Evolutionary conservation across 306 rosid species (phyloP).

Genomic region (Herpetospermum pedunculosum): DNA sequence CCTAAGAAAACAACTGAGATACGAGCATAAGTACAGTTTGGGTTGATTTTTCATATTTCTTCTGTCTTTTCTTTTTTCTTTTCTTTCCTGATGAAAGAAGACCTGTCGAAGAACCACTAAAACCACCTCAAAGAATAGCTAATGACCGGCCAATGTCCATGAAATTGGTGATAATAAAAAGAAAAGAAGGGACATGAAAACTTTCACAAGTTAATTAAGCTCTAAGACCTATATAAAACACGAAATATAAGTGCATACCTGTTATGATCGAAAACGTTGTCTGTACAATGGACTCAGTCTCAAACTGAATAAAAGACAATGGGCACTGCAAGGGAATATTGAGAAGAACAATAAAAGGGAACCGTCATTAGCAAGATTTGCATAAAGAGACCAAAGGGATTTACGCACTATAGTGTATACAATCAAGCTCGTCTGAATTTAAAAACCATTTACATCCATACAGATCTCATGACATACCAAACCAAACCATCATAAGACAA

Average conservation of each 20-base stretch:
- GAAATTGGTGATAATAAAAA: not conserved
- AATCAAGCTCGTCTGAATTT: not conserved
- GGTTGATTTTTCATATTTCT: not conserved
- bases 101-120: not conserved
- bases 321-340: constrained; percentile 40
- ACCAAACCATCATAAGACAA: not conserved
- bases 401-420: constrained; percentile 10
- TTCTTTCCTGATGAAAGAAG: not conserved
- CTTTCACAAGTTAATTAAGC: not conserved
- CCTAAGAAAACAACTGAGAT: not conserved
- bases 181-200: not conserved
- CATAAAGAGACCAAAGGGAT: constrained; percentile 8
- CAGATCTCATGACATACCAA: not conserved
- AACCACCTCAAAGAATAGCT: not conserved
- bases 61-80: no score
- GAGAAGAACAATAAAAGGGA: not conserved
- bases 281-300: not conserved
- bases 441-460: not conserved
- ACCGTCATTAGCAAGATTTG: not conserved
- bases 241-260: not conserved
- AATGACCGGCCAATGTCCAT: not conserved
- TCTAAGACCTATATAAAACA: not conserved
- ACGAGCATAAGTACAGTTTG: not conserved
- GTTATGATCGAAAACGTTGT: not conserved
- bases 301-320: constrained; percentile 45